Conservation (phyloP, 352 stramenopile species). For the Globisporangium mamillatum region DNA sequence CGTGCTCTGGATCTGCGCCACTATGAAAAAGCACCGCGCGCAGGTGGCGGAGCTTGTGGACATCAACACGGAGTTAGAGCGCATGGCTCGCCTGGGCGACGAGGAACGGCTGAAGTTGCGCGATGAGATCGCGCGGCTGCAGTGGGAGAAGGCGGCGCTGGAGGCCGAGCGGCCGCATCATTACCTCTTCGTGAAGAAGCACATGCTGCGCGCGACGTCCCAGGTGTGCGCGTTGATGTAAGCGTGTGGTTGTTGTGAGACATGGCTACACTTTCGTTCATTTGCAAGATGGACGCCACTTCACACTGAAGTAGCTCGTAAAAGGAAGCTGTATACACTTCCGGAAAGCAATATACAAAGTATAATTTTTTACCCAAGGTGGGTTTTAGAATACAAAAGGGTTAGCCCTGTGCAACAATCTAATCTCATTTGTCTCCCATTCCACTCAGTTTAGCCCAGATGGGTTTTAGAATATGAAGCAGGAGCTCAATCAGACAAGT, state of each 20-base stretch:
- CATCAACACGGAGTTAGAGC: slow-evolving; percentile 75
- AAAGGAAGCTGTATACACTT: background rate
- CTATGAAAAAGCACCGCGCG: slow-evolving; percentile 60
- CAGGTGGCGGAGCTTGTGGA: slow-evolving; percentile 68
- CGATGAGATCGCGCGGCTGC: slow-evolving; percentile 57
- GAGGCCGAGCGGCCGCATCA: slow-evolving; percentile 60
- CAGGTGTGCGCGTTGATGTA: slow-evolving; percentile 70
- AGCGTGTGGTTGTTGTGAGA: slow-evolving; percentile 4
- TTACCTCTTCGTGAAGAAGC: slow-evolving; percentile 73
- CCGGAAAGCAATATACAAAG: background rate
- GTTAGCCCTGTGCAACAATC: background rate
- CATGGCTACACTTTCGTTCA: slow-evolving; percentile 15
- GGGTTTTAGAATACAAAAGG: background rate
- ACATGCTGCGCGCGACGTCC: slow-evolving; percentile 46
- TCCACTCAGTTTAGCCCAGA: background rate
- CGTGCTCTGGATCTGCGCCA: slow-evolving; percentile 78
- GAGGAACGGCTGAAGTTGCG: slow-evolving; percentile 70
- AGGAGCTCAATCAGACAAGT: background rate
- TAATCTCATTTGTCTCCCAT: background rate
- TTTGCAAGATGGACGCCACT: background rate
- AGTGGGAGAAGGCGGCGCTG: slow-evolving; percentile 57
- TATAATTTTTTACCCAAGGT: background rate
- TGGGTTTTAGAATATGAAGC: background rate
- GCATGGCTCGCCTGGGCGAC: slow-evolving; percentile 65
- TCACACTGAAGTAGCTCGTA: background rate